Evolutionary conservation across 495 filamentous ascomycete species (phyloP).

Genomic region (Talaromyces thailandensis): DNA sequence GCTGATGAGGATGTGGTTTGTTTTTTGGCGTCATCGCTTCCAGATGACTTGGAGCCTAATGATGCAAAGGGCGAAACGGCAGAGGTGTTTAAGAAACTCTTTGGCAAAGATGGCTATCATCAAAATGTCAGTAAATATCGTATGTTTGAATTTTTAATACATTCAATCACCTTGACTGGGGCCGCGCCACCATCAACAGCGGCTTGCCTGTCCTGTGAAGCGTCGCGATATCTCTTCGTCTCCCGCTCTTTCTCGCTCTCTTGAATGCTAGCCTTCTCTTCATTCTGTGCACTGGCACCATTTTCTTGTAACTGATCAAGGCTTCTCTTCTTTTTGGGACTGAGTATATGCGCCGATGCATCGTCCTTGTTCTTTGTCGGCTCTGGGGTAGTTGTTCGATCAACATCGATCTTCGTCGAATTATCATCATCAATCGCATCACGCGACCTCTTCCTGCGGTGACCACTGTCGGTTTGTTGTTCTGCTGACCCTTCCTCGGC

Average conservation of each 20-base stretch:
- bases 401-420: background rate
- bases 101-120: constrained; percentile 31
- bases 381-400: constrained; percentile 6
- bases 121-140: constrained; percentile 4
- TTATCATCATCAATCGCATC: constrained; percentile 21
- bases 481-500: constrained; percentile 14
- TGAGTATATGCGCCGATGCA: constrained; percentile 14
- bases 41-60: constrained; percentile 18
- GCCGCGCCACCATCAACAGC: background rate
- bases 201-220: constrained; percentile 24
- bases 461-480: constrained; percentile 11
- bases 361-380: constrained; percentile 7
- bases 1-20: constrained; percentile 35
- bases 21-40: constrained; percentile 9
- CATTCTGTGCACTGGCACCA: constrained; percentile 10
- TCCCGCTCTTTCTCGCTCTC: constrained; percentile 27
- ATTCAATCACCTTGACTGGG: constrained; percentile 3
- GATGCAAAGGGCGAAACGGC: constrained; percentile 40
- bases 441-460: constrained; percentile 38
- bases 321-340: constrained; percentile 44
- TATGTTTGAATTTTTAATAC: background rate
- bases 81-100: constrained; percentile 45
- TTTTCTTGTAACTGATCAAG: constrained; percentile 39
- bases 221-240: constrained; percentile 38
- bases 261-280: constrained; percentile 15